A percentile compares a stretch with the other conserved stretches of the same genome.
Evolutionary conservation across 2,329 filamentous ascomycete genomes (phyloP).

Genomic region (Chaetomium globosum): DNA sequence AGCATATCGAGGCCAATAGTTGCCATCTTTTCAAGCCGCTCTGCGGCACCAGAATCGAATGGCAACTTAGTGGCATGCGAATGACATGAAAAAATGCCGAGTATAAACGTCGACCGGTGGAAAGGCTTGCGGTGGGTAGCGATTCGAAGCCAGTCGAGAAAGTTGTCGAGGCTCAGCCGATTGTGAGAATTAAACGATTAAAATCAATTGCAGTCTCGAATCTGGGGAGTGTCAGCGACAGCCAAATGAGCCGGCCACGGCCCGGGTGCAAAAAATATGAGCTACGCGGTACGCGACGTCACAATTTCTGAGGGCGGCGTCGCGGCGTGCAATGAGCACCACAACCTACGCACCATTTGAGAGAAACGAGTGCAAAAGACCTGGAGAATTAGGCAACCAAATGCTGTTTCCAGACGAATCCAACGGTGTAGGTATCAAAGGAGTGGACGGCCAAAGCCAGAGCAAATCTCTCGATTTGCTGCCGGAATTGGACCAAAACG

Average conservation of each 20-base stretch:
- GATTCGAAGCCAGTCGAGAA: constrained; percentile 19
- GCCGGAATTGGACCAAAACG: constrained; percentile 61
- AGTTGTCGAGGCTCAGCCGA: constrained; percentile 24
- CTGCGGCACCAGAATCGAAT: constrained; percentile 52
- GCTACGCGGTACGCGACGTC: constrained; percentile 2
- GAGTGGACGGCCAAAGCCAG: constrained; percentile 67
- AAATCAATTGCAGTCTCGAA: constrained; percentile 34
- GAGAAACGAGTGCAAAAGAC: constrained; percentile 26
- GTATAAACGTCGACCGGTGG: constrained; percentile 22
- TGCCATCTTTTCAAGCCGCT: constrained; percentile 50
- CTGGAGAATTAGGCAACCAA: constrained; percentile 31
- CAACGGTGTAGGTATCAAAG: constrained; percentile 45
- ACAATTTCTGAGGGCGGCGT: not conserved
- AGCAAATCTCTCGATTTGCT: constrained; percentile 54
- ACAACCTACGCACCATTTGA: constrained; percentile 30
- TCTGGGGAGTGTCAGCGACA: constrained; percentile 30
- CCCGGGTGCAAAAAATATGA: not conserved
- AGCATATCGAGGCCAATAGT: constrained; percentile 40
- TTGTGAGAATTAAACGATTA: constrained; percentile 37
- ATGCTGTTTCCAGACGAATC: constrained; percentile 37
- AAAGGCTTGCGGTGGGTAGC: constrained; percentile 14
- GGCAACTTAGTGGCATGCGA: constrained; percentile 44
- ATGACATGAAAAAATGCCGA: constrained; percentile 45
- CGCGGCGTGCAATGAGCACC: not conserved
- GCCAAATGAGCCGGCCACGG: constrained; percentile 13